Evolutionary conservation across 2,329 filamentous ascomycete species (phyloP).

Genomic region (Cordyceps cicadae): DNA sequence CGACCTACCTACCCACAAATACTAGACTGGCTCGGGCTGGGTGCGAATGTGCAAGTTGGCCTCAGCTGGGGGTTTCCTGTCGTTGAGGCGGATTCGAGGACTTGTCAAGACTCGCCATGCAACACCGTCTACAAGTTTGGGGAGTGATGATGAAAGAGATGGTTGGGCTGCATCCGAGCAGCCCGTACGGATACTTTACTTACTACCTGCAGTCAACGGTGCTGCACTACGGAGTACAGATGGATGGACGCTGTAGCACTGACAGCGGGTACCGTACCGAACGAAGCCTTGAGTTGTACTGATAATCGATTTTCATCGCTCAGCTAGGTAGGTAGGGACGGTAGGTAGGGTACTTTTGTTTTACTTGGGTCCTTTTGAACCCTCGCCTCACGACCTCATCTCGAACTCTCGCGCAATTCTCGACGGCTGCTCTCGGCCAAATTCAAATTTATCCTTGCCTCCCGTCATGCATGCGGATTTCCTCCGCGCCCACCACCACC

Average conservation of each 20-base stretch:
- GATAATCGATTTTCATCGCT: neutral
- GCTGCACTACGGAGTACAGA: no score
- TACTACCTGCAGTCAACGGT: no score
- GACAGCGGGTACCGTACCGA: neutral
- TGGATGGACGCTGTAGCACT: no score
- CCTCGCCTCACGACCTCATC: neutral
- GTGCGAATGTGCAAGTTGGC: neutral
- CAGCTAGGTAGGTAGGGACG: no score
- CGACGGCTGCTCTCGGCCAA: neutral
- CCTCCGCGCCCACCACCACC: neutral
- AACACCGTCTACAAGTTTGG: no score
- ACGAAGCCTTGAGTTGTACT: neutral
- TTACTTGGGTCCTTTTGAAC: neutral
- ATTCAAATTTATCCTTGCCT: no score
- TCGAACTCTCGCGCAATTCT: neutral
- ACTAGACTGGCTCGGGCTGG: neutral
- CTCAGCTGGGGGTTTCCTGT: neutral
- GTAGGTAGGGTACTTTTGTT: constrained; percentile 1
- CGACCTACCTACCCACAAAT: neutral
- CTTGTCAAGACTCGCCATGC: neutral
- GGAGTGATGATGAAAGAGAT: no score
- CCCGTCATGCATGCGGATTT: neutral
- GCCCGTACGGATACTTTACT: no score
- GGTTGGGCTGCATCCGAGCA: no score
- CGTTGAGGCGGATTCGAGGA: neutral